Evolutionary conservation across 225 moss, liverwort and hornwort genomes (phyloP), one percentile per base, ranked within the genome.

Genomic region (Polytrichum commune): DNA sequence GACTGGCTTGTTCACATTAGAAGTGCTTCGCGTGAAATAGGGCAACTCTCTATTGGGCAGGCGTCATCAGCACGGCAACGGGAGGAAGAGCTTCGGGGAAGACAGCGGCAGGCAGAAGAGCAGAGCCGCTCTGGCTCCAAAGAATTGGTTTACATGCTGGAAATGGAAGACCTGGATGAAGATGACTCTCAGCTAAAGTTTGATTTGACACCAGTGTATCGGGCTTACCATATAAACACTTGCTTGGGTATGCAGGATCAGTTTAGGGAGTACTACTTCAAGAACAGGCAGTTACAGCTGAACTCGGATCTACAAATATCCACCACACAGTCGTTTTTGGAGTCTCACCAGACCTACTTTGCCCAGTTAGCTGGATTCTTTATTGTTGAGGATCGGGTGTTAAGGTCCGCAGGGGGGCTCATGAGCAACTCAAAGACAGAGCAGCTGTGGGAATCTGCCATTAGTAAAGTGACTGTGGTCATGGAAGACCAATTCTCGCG

Each of bases 1-100:
- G 97, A 94, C 71, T 98, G 94, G 94, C 86, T 98, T 70, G 92
- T 92, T n/a, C 92, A 95, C 73, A 95, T 94, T 61, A 92, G 92
- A 65, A 91, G 88, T 60, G 86, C 83, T 53, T 91, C 92, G 1
- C 85, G 92, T 62, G 97, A 95, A 78, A 86, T 98, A 35, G 94
- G 92, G 67, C 92, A 98, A 80, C 83, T 88, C 62, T 92, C 92
- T 8, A 93, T 98, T 63, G 92, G 91, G 32, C 97, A 98, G 72
- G 92, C 94, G 28, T 92, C 90, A 8, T 88, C 95, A 32, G 97
- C 95, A 19, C 85, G 97, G 46, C 91, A 90, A 73, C 83, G 88
- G 62, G 97, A 98, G 85, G 95, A 93, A 67, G 91, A 91, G 72
- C 87, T 98, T 53, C 84, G 94, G 68, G 90, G 85, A 54, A 86